Evolutionary conservation across 441 rosid genomes (phyloP), one percentile per base, ranked within the genome.

Genomic region (Gossypium davidsonii): DNA sequence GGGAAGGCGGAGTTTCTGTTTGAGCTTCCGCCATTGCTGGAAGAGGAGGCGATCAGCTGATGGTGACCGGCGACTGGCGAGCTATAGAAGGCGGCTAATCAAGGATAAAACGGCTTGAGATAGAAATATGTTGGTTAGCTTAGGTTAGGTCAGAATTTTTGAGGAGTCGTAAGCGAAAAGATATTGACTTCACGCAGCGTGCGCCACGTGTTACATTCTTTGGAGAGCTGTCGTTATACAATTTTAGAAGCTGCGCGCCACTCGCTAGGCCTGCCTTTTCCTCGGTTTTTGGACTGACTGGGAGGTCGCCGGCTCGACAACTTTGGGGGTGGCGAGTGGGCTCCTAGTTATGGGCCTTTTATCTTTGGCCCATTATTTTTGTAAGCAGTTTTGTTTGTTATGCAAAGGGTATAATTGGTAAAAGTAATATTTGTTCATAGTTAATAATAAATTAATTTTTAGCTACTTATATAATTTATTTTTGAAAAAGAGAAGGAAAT

Each of bases 11-110:
- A 44, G 65, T 76, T 55, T 74, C 73, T 73, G 80, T 21, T 57
- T 63, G 82, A 77, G 86, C 83, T 67, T 89, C 92, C 78, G 94
- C 95, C 98, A 94, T 94, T 79, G 78, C 12, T 56, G 77, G 79
- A 68, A 55, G 52, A 69, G 23, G 31, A 74, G 26, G 51, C 63
- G 69, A 9, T 1, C 11, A 20, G 73, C 46, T 65, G 74, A 25
- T 10, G 34, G 34, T 31, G 34, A 31, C 34, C 34, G n/a, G 49
- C 14, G 49, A 44, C 1, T 44, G 28, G 61, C 61, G 67, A 52
- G 57, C 58, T 67, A 56, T n/a, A 57, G 63, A 51, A 31, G 76
- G 49, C 79, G 39, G 78, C 77, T 75, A 4, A 55, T 28, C 20
- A 62, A 62, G 74, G n/a, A 4, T 18, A 52, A 5, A 10, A 31